phyloP scores from a whole-genome alignment of 1,284 basidiomycete genomes.

The Ustilago loliicola region DNA sequence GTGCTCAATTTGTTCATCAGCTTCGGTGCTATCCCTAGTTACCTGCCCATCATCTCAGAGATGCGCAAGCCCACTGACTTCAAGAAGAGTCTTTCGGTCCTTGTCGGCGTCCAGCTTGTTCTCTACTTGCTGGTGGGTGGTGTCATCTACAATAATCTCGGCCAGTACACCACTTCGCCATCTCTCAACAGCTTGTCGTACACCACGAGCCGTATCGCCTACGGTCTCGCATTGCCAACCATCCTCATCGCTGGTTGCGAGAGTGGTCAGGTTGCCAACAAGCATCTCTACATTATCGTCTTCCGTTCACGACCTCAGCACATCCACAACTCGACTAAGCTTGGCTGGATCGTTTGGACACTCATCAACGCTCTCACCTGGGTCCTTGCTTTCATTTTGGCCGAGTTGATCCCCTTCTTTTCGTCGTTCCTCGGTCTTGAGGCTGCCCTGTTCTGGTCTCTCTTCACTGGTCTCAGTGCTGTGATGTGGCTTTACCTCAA shows the following conservation, averaged over 20 bases:
- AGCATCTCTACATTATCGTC: conserved; percentile 58
- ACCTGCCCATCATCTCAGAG: conserved; percentile 64
- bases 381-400: conserved; percentile 58
- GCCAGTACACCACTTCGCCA: conserved; percentile 65
- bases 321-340: conserved; percentile 47
- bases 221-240: conserved; percentile 62
- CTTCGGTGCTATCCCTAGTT: conserved; percentile 58
- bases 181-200: conserved; percentile 55
- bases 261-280: conserved; percentile 59
- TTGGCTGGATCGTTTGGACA: conserved; percentile 56
- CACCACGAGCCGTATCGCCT: conserved; percentile 56
- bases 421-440: conserved; percentile 54
- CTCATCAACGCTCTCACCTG: conserved; percentile 62
- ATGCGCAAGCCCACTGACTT: conserved; percentile 62
- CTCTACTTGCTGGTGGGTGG: conserved; percentile 65
- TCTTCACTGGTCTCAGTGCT: conserved; percentile 54
- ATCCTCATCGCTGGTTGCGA: conserved; percentile 64
- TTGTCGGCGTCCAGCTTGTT: conserved; percentile 55
- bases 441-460: conserved; percentile 60
- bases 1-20: conserved; percentile 60
- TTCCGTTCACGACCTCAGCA: conserved; percentile 54
- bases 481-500: conserved; percentile 61
- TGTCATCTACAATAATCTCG: conserved; percentile 62
- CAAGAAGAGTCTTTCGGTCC: conserved; percentile 49
- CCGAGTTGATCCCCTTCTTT: conserved; percentile 63